Evolutionary conservation across 2,329 filamentous ascomycete genomes (phyloP), one percentile per base, ranked within the genome.

Genomic region (Colletotrichum sp.): DNA sequence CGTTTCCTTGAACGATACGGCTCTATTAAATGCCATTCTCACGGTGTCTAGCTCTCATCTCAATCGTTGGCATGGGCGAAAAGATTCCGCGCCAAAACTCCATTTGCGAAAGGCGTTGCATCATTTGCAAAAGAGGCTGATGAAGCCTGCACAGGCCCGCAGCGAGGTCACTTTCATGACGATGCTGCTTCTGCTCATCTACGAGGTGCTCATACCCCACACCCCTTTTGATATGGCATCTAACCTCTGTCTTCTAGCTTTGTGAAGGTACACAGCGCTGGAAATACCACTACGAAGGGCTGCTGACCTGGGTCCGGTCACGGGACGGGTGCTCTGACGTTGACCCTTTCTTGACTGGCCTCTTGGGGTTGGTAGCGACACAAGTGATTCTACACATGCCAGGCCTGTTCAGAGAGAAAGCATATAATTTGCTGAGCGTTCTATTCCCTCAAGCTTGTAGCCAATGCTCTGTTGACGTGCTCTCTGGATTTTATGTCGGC

Each of bases 161-260:
- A 48, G 43, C 43, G 43, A 48, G n/a, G n/a, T 48, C 18, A 48
- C 43, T 48, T 48, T 48, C 43, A 48, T 48, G 43, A 48, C 43
- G 18, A 48, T 48, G 43, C 43, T 48, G 43, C 43, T 48, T 12
- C 43, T 48, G 18, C 43, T 48, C n/a, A 48, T 48, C 10, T 48
- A 48, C n/a, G 43, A 48, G 43, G 43, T 48, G n/a, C 43, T 21
- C n/a, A 48, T 13, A 0, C 9, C n/a, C 43, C 9, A 1, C 4
- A n/a, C 0, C 18, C 10, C 6, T 48, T 1, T 48, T n/a, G 38
- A 16, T 12, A 0, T 0, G 2, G 18, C 9, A 48, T n/a, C 43
- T 48, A 21, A 48, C n/a, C 43, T 12, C 6, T 0, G 10, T 3
- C n/a, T 21, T 48, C 43, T 13, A 48, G 43, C 43, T 21, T 13